phyloP scores from a whole-genome alignment of 768 basidiomycete genomes.

The Chalciporus chontae region DNA sequence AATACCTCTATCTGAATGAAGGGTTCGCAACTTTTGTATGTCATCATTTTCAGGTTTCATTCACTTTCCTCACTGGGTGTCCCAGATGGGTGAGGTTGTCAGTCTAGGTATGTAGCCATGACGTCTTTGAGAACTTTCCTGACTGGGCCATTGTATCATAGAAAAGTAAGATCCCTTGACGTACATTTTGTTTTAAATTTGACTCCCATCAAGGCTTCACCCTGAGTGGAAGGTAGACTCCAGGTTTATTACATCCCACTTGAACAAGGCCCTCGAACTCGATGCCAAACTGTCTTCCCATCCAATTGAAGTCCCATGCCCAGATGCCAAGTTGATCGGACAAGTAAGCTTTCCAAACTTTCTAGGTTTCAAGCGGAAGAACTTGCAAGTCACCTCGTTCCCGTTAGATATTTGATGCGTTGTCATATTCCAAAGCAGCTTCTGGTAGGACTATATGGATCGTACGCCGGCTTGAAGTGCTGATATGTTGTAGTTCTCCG shows the following conservation, averaged over 20 bases:
- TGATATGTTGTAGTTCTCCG: constrained; percentile 58
- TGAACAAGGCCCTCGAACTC: constrained; percentile 70
- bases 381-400: neutral
- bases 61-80: constrained; percentile 1
- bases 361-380: neutral
- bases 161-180: constrained; percentile 45
- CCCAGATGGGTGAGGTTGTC: constrained; percentile 84
- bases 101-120: constrained; percentile 52
- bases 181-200: neutral
- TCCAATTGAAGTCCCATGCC: constrained; percentile 88
- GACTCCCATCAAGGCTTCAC: constrained; percentile 46
- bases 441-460: constrained; percentile 45
- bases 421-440: constrained; percentile 84
- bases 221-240: constrained; percentile 86
- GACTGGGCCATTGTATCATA: constrained; percentile 18
- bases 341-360: constrained; percentile 41
- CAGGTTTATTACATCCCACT: constrained; percentile 74
- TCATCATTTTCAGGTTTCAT: constrained; percentile 3
- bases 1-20: constrained; percentile 80
- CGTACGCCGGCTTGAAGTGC: neutral
- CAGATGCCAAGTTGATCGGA: constrained; percentile 80
- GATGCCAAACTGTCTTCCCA: constrained; percentile 88
- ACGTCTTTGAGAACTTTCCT: constrained; percentile 1
- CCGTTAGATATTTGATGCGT: constrained; percentile 79
- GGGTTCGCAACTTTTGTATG: constrained; percentile 81